phyloP scores from a whole-genome alignment of 1,284 basidiomycete genomes.

The Apiotrichum akiyoshidainum region DNA sequence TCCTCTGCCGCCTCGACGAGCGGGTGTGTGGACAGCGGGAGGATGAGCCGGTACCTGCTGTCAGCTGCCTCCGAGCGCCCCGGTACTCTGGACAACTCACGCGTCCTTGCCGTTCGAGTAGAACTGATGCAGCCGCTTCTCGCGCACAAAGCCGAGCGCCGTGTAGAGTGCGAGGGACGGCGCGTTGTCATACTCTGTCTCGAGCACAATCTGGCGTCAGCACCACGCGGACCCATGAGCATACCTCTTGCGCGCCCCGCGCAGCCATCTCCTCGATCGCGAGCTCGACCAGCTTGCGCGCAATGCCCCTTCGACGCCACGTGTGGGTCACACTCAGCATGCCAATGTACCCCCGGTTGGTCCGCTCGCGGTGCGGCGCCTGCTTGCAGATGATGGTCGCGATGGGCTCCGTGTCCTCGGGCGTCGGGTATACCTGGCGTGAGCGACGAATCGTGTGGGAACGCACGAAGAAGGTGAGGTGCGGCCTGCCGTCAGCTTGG shows the following conservation, averaged over 20 bases:
- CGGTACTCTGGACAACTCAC: constrained; percentile 29
- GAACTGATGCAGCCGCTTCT: constrained; percentile 91
- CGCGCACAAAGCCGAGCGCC: constrained; percentile 87
- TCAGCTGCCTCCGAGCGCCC: not conserved
- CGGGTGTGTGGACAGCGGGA: constrained; percentile 27
- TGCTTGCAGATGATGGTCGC: constrained; percentile 96
- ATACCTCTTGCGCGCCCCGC: constrained; percentile 76
- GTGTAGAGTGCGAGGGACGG: constrained; percentile 85
- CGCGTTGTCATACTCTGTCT: constrained; percentile 93
- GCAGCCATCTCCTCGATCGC: constrained; percentile 76
- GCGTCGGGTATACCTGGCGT: constrained; percentile 27
- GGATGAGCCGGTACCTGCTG: constrained; percentile 37
- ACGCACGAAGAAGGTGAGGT: constrained; percentile 79
- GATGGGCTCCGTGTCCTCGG: constrained; percentile 56
- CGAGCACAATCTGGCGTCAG: constrained; percentile 72
- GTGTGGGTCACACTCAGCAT: constrained; percentile 85
- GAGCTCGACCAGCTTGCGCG: constrained; percentile 70
- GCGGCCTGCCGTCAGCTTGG: constrained; percentile 67
- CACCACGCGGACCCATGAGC: constrained; percentile 20
- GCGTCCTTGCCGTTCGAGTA: constrained; percentile 72
- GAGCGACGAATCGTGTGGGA: not conserved
- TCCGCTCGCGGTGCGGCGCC: constrained; percentile 70
- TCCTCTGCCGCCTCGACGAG: constrained; percentile 25
- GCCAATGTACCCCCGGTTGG: constrained; percentile 91
- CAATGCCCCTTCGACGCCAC: constrained; percentile 84